A percentile compares a stretch with the other conserved stretches of the same genome.
These are phyloP conservation scores for Aegle marmelos DNA, from an alignment of 345 rosid species.

Conservation along the genomic window DNA sequence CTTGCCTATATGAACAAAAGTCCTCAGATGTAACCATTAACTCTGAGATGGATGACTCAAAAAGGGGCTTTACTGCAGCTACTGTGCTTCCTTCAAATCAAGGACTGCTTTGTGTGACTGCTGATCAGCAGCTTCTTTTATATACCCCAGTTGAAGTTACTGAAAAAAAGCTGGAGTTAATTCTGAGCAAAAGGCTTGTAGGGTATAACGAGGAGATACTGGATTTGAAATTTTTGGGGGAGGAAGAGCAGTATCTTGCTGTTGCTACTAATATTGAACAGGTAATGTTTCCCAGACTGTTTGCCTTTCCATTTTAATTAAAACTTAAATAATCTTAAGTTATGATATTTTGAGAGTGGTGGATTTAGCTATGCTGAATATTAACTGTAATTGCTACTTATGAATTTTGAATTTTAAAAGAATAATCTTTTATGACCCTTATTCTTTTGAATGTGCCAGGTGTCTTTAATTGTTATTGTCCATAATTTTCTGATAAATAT, in stretches of 20 bases:
- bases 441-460: background rate
- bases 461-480: background rate
- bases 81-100: slow-evolving; percentile 60
- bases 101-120: slow-evolving; percentile 90
- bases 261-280: slow-evolving; percentile 96
- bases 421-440: background rate
- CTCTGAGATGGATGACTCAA: slow-evolving; percentile 52
- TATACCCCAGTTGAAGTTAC: slow-evolving; percentile 41
- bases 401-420: background rate
- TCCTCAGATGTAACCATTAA: slow-evolving; percentile 65
- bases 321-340: background rate
- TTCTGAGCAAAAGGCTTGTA: slow-evolving; percentile 67
- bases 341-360: background rate
- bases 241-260: slow-evolving; percentile 81
- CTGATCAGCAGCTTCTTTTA: slow-evolving; percentile 85
- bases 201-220: slow-evolving; percentile 93
- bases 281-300: slow-evolving; percentile 30
- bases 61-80: slow-evolving; percentile 78
- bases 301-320: background rate
- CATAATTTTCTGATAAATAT: background rate
- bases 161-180: slow-evolving; percentile 45
- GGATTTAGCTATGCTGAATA: background rate
- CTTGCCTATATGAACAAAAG: slow-evolving; percentile 79
- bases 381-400: background rate
- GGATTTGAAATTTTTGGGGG: slow-evolving; percentile 89